Evolutionary conservation across 2,329 filamentous ascomycete genomes (phyloP).

Genomic region (Orbilia blumenaviensis): DNA sequence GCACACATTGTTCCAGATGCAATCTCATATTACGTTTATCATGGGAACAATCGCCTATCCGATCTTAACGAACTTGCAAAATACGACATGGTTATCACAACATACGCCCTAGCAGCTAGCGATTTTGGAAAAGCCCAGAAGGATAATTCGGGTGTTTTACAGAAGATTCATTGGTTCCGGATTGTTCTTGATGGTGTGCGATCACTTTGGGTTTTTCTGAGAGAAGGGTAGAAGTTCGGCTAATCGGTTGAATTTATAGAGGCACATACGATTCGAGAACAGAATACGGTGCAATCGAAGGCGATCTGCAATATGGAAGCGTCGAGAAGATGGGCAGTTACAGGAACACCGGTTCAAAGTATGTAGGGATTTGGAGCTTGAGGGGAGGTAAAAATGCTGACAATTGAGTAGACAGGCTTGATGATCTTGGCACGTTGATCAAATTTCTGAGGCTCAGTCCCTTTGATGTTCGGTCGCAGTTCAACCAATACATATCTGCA

Average conservation of each 20-base stretch:
- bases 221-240: constrained; percentile 2
- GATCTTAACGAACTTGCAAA: constrained; percentile 44
- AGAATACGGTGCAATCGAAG: constrained; percentile 58
- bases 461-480: constrained; percentile 62
- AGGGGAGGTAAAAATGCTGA: neutral
- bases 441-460: constrained; percentile 64
- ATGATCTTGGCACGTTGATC: constrained; percentile 66
- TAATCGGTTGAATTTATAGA: constrained; percentile 61
- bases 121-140: constrained; percentile 75
- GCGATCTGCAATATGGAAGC: constrained; percentile 58
- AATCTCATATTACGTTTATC: constrained; percentile 79
- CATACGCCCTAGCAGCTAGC: constrained; percentile 59
- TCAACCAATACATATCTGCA: constrained; percentile 65
- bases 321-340: constrained; percentile 61
- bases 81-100: constrained; percentile 59
- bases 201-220: constrained; percentile 46
- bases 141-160: constrained; percentile 60
- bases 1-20: constrained; percentile 74
- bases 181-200: constrained; percentile 54
- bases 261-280: constrained; percentile 62
- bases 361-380: constrained; percentile 50
- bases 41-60: constrained; percentile 43
- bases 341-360: constrained; percentile 63
- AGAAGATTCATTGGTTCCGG: constrained; percentile 47
- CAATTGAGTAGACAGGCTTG: constrained; percentile 72